Conservation (phyloP, 768 basidiomycete genomes). For the Lactarius sanguifluus region DNA sequence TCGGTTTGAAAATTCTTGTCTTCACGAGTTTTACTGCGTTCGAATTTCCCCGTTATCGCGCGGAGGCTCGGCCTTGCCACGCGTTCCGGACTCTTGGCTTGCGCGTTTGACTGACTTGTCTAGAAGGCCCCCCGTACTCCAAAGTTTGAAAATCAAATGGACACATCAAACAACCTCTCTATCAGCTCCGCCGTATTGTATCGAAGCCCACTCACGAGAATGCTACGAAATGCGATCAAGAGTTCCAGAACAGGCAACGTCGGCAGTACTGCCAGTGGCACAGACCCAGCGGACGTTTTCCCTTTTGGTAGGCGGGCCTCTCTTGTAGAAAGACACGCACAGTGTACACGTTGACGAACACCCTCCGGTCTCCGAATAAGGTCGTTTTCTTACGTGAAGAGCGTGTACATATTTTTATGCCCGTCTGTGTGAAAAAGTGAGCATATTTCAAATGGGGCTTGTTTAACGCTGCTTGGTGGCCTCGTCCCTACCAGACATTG, state of each 20-base stretch:
- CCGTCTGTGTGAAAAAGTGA: neutral
- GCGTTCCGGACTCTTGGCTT: neutral
- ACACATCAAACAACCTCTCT: conserved; percentile 3
- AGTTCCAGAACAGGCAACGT: neutral
- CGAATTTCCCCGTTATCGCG: neutral
- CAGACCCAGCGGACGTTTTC: neutral
- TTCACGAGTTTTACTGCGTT: neutral
- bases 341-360: neutral
- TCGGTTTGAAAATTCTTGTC: neutral
- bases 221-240: neutral
- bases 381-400: conserved; percentile 15
- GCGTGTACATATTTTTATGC: neutral
- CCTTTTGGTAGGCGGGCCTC: neutral
- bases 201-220: neutral
- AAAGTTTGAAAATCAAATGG: neutral
- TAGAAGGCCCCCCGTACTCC: neutral
- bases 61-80: neutral
- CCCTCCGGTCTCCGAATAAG: neutral
- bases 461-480: neutral
- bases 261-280: neutral
- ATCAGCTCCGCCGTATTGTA: neutral
- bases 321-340: conserved; percentile 2
- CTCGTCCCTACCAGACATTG: neutral
- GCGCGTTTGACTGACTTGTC: neutral
- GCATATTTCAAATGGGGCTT: conserved; percentile 4